Percentiles rank a stretch among this genome's conserved stretches.
These are phyloP conservation scores for Mycena galericulata DNA, from an alignment of 768 basidiomycete species.

Conservation along the genomic window DNA sequence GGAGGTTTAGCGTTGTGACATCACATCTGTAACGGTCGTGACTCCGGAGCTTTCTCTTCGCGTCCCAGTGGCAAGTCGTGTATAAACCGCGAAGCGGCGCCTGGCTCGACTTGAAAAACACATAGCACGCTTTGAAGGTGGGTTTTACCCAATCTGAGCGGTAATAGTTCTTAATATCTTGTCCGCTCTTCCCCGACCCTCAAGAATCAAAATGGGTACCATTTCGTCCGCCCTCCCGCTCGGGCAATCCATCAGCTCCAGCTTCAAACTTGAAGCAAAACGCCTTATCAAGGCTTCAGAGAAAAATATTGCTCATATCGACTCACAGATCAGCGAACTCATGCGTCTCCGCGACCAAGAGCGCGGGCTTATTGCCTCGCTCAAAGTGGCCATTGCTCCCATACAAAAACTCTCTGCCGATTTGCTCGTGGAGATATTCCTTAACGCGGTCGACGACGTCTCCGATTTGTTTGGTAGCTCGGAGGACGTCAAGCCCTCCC, in stretches of 20 bases:
- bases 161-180: too few relatives aligned
- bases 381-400: constrained; percentile 8
- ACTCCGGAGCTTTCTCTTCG: too few relatives aligned
- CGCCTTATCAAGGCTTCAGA: background rate
- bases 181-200: too few relatives aligned
- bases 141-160: too few relatives aligned
- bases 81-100: too few relatives aligned
- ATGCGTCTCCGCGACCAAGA: constrained; percentile 13
- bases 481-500: too few relatives aligned
- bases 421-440: constrained; percentile 10
- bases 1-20: too few relatives aligned
- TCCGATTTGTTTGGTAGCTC: background rate
- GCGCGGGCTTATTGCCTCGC: constrained; percentile 5
- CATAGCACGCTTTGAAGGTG: too few relatives aligned
- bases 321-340: constrained; percentile 18
- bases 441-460: background rate
- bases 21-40: too few relatives aligned
- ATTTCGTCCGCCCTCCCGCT: constrained; percentile 1
- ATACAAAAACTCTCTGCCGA: constrained; percentile 14
- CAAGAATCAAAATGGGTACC: too few relatives aligned
- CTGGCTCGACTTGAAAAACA: too few relatives aligned
- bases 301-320: constrained; percentile 10
- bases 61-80: too few relatives aligned
- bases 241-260: background rate
- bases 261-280: constrained; percentile 17